phyloP scores from a whole-genome alignment of 257 asterid species.

The Euphrasia confusa region DNA sequence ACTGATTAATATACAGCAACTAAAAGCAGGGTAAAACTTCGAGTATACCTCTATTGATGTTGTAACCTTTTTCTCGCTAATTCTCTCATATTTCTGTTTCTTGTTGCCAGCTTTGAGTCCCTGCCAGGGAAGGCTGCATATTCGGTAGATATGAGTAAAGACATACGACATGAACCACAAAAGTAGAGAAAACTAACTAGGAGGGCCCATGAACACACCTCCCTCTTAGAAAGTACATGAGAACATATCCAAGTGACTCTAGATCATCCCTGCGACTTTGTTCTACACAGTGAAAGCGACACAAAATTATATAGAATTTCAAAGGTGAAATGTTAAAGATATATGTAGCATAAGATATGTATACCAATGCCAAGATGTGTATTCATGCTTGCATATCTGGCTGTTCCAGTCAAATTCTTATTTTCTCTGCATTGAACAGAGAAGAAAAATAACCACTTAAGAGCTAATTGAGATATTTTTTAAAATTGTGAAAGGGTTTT shows the following conservation, averaged over 20 bases:
- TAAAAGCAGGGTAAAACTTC: slow-evolving; percentile 2
- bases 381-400: slow-evolving; percentile 92
- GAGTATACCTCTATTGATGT: slow-evolving; percentile 48
- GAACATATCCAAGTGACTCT: slow-evolving; percentile 91
- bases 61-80: slow-evolving; percentile 69
- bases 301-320: slow-evolving; percentile 18
- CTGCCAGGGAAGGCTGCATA: slow-evolving; percentile 89
- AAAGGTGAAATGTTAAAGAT: slow-evolving; percentile 20
- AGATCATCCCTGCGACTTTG: slow-evolving; percentile 97
- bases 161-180: not conserved
- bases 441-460: slow-evolving; percentile 15
- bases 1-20: slow-evolving; percentile 3
- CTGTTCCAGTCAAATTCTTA: slow-evolving; percentile 94
- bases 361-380: slow-evolving; percentile 94
- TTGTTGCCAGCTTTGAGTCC: slow-evolving; percentile 92
- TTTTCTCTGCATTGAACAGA: slow-evolving; percentile 64
- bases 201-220: slow-evolving; percentile 36
- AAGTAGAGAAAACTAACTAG: slow-evolving; percentile 1
- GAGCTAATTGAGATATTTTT: no score
- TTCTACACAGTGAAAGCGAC: slow-evolving; percentile 35
- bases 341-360: slow-evolving; percentile 22
- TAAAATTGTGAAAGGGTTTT: no score
- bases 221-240: slow-evolving; percentile 90
- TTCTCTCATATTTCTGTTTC: slow-evolving; percentile 87
- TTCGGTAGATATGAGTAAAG: slow-evolving; percentile 30